These are phyloP conservation scores for Pleurotus djamor DNA, from an alignment of 768 basidiomycete species.

Conservation along the genomic window DNA sequence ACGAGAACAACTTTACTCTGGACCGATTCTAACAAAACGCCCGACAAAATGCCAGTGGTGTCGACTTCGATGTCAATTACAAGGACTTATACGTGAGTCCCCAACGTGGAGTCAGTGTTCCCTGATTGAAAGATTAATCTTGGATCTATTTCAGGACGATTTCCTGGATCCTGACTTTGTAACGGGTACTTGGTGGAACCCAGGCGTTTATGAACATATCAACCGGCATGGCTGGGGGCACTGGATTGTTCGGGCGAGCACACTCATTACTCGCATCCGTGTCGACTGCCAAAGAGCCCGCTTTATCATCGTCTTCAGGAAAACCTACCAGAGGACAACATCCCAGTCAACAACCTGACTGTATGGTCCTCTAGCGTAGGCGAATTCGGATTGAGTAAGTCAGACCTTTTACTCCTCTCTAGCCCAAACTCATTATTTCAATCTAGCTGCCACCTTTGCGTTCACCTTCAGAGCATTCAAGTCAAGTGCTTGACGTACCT, in stretches of 20 bases:
- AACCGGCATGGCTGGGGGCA: not conserved
- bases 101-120: not conserved
- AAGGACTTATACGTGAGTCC: not conserved
- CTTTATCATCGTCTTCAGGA: not conserved
- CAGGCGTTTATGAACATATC: not conserved
- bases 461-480: constrained; percentile 1
- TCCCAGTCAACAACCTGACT: not conserved
- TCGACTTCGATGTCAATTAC: not conserved
- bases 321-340: not conserved
- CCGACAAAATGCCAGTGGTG: not conserved
- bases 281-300: not conserved
- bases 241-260: not conserved
- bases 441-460: not conserved
- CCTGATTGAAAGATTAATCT: not conserved
- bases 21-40: not conserved
- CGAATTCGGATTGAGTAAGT: not conserved
- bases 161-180: not conserved
- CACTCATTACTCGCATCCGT: not conserved
- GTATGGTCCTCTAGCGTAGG: not conserved
- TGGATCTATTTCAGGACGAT: not conserved
- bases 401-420: not conserved
- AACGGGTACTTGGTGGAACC: not conserved
- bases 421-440: not conserved
- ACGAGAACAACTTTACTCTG: not conserved
- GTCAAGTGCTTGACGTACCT: not conserved